Evolutionary conservation across 345 rosid genomes (phyloP).

Genomic region (Noccaea bulbosa): DNA sequence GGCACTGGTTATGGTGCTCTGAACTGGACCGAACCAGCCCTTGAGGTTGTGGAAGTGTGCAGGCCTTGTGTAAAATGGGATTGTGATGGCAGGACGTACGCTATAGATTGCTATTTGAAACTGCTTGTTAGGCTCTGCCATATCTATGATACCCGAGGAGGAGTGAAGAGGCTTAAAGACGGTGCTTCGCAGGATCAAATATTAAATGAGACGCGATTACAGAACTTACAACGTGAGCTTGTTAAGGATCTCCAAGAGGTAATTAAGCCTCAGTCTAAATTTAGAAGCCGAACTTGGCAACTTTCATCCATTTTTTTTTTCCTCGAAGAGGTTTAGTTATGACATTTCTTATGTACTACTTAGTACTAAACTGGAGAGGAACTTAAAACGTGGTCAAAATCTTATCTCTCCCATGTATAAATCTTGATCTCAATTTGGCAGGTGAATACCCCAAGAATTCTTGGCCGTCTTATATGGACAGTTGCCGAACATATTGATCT

Average conservation of each 20-base stretch:
- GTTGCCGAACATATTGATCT: slow-evolving; percentile 90
- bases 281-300: slow-evolving; percentile 6
- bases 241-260: slow-evolving; percentile 93
- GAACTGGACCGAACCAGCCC: slow-evolving; percentile 97
- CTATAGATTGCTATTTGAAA: slow-evolving; percentile 94
- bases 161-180: slow-evolving; percentile 94
- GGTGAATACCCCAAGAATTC: slow-evolving; percentile 79
- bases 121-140: slow-evolving; percentile 94
- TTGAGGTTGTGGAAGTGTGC: slow-evolving; percentile 98
- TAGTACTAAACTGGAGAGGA: slow-evolving; percentile 10
- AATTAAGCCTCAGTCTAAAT: slow-evolving; percentile 30
- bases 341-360: neutral
- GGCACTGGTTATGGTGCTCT: slow-evolving; percentile 99
- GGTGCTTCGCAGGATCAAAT: slow-evolving; percentile 99
- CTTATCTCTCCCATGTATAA: slow-evolving; percentile 18
- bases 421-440: slow-evolving; percentile 44
- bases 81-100: slow-evolving; percentile 96
- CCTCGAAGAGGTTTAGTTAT: neutral
- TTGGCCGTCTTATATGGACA: slow-evolving; percentile 89
- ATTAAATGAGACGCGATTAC: slow-evolving; percentile 90
- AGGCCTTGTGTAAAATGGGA: slow-evolving; percentile 98
- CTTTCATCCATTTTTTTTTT: neutral
- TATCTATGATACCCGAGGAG: slow-evolving; percentile 94
- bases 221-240: slow-evolving; percentile 86
- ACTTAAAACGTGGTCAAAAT: slow-evolving; percentile 6